Base-by-base conservation (phyloP, 495 filamentous ascomycete genomes). In the Oleoguttula mirabilis region DNA sequence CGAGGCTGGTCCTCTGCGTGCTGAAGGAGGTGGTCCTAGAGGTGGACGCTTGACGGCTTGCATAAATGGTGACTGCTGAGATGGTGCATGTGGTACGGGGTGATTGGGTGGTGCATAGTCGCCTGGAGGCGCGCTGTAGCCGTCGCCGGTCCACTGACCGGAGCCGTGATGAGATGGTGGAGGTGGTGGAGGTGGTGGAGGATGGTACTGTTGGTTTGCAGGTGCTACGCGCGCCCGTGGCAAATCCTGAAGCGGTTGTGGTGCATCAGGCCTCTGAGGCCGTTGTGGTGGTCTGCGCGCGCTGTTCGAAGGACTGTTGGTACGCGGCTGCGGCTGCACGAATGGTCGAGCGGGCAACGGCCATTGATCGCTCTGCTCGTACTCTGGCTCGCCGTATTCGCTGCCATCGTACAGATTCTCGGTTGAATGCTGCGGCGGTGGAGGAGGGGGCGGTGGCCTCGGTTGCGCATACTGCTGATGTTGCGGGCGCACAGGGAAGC, bases 1-100 rank as follows among this genome's bases (percentile, higher is more conserved):
- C 24, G 78, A 81, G n/a, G 80, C 76, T 2, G 77, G 76, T 0
- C 80, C 83, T 49, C 80, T 67, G 51, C 82, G 68, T 11, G 80
- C 68, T 28, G 75, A 77, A 15, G 81, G 81, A 7, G 76, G 77
- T 24, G 78, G 77, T 19, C 74, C 75, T 25, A 77, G 64, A 47
- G 65, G 73, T 25, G 70, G 71, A 47, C 67, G 75, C 38, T 72
- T 68, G 47, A 71, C 64, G 16, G 68, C 61, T 22, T 60, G 56
- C 25, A 57, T 56, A 39, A 55, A 45, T 30, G 61, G 43, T 2
- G 62, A 38, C 24, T 60, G 59, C 44, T 55, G 48, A 15, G 8
- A 35, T 10, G 8, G 32, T 15, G 45, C 35, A 14, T 27, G 36
- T 39, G 22, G 25, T 14, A 38, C 39, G 21, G 46, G 44, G 15